Conservation (phyloP, 1,139 yeast genomes). For the Meyerozyma sp. region DNA sequence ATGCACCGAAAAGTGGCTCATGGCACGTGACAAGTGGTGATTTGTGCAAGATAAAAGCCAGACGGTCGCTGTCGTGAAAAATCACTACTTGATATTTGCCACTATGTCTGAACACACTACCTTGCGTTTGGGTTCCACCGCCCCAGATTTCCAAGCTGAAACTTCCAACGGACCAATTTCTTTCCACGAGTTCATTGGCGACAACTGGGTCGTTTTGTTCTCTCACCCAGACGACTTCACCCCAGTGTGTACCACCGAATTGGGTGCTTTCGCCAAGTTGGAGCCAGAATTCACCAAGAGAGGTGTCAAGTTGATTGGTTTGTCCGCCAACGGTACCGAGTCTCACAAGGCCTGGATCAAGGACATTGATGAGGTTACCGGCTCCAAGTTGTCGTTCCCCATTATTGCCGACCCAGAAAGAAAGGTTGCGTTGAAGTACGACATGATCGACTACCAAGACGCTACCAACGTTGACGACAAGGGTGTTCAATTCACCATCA, state of each 20-base stretch:
- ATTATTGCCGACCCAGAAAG: conserved; percentile 74
- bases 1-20: not conserved
- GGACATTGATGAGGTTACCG: conserved; percentile 76
- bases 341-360: conserved; percentile 78
- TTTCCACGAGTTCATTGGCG: conserved; percentile 73
- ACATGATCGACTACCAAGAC: conserved; percentile 72
- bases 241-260: conserved; percentile 86
- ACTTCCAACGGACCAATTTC: conserved; percentile 70
- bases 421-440: conserved; percentile 63
- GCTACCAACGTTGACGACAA: conserved; percentile 53
- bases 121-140: conserved; percentile 57
- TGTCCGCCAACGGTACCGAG: conserved; percentile 66
- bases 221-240: conserved; percentile 89
- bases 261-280: conserved; percentile 81
- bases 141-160: conserved; percentile 74
- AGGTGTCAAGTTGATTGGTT: conserved; percentile 70
- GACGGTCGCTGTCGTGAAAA: not conserved
- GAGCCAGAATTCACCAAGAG: conserved; percentile 79
- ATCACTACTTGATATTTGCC: not conserved
- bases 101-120: conserved; percentile 9
- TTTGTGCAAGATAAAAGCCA: not conserved
- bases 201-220: conserved; percentile 73
- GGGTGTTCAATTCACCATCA: conserved; percentile 64
- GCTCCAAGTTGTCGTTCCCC: conserved; percentile 65
- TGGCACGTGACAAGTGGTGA: conserved; percentile 2